Base-by-base conservation (phyloP, 1,284 basidiomycete species). In the Golubevia sp. region DNA sequence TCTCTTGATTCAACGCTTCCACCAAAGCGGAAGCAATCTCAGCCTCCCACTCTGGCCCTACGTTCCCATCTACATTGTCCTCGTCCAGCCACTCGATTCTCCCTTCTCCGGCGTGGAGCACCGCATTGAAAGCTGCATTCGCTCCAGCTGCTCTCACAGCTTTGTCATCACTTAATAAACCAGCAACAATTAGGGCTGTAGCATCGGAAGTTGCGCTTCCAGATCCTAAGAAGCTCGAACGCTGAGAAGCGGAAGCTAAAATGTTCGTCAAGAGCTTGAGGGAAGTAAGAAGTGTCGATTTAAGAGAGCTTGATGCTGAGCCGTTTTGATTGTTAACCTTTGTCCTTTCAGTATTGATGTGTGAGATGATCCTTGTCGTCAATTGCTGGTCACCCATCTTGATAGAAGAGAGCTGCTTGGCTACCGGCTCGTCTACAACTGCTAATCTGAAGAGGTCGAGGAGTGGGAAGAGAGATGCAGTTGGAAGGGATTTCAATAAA, bases 361-460 rank as follows among this genome's bases (percentile, higher is more conserved):
- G 49, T 20, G 64, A 56, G 34, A 69, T 27, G 20, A 72, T 48
- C 11, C 56, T 56, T 2, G 27, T 58, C 7, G 66, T 53, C 52
- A 59, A 58, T 20, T 62, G 62, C 54, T 59, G 44, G 5, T 69
- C 60, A 4, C 58, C 59, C 0, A 55, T 54, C 27, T 67, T 64
- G 21, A 34, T 48, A 50, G 54, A 62, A 64, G 11, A 55, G 49
- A 25, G 51, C 44, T 48, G 34, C 11, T n/a, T 52, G 2, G 64
- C 61, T n/a, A 64, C 66, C 2, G 55, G n/a, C 0, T 87, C 85
- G 78, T 92, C 89, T 26, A 93, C 86, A 6, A 92, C 82, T 0
- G 90, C 91, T 0, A 95, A 86, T 1, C 93, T 87, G 91, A 92
- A 94, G 63, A 94, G 86, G 76, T 95, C 93, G 7, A 90, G 88